Base-by-base conservation (phyloP, 2,329 filamentous ascomycete genomes). In the Tolypocladium tropicale region DNA sequence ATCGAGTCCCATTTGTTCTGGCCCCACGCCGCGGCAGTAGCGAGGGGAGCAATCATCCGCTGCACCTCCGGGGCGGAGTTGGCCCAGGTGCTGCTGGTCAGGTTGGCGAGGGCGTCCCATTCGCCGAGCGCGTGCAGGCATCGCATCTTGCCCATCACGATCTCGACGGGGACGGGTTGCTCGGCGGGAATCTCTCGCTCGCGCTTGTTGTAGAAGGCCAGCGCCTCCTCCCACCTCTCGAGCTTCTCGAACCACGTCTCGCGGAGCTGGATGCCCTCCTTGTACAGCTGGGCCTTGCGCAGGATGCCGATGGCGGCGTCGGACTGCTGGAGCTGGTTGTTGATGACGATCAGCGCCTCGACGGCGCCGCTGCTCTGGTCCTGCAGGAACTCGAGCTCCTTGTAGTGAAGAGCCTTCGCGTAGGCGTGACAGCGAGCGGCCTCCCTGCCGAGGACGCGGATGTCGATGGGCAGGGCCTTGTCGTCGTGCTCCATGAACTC, bases 401-500 rank as follows among this genome's bases (percentile, higher is more conserved):
- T 99, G 76, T 99, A 99, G 67, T 99, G 94, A 41, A 99, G 77
- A 11, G 94, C 94, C 73, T 99, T 99, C 36, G 94, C 94, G 68
- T 95, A 99, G 5, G 94, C 95, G 71, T 99, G 94, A 63, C 95
- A 99, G 65, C 95, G 93, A 23, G 89, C 93, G 52, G 94, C 94
- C 70, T 97, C 95, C 67, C 93, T 88, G 34, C 95, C 95, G 12
- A 99, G 80, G 11, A 94, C 91, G 52, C 94, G 81, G 61, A 99
- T 96, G 67, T 99, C 95, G 60, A 99, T 99, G 2, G 94, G 94
- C 54, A 99, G 76, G 16, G 95, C 93, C 71, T 99, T 99, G 70
- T 99, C 94, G 64, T 99, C 95, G 67, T 99, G 94, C 69, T 99
- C 94, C 94, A 99, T 99, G 70, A 99, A 99, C 69, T 99, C 94